phyloP scores from a whole-genome alignment of 257 asterid species.

The Phtheirospermum japonicum region DNA sequence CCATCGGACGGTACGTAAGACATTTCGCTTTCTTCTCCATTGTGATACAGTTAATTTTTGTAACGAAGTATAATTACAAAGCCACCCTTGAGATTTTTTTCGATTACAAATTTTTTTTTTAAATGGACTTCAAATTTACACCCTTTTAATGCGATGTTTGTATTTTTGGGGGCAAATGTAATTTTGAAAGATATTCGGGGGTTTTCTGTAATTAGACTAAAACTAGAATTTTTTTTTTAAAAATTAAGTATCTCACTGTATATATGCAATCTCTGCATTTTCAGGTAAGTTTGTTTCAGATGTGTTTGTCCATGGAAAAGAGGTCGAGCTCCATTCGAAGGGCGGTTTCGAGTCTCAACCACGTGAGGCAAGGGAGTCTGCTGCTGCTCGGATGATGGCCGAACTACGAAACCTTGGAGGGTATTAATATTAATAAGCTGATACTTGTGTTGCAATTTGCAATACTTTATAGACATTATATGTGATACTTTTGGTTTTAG shows the following conservation, averaged over 20 bases:
- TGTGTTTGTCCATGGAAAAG: conserved; percentile 31
- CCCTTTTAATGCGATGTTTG: not conserved
- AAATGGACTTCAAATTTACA: not conserved
- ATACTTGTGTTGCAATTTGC: not conserved
- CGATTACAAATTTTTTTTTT: too few relatives aligned
- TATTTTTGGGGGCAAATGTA: not conserved
- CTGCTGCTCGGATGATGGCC: conserved; percentile 44
- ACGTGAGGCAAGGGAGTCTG: conserved; percentile 44
- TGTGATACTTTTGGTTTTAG: too few relatives aligned
- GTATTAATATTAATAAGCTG: not conserved
- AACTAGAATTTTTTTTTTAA: not conserved
- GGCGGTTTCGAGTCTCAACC: conserved; percentile 37
- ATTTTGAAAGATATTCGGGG: not conserved
- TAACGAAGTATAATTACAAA: too few relatives aligned
- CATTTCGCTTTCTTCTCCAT: too few relatives aligned
- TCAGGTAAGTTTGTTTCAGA: conserved; percentile 40
- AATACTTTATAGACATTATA: too few relatives aligned
- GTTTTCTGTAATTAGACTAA: too few relatives aligned
- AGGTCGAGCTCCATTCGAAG: conserved; percentile 24
- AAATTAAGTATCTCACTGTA: not conserved
- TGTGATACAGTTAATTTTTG: not conserved
- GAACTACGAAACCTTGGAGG: conserved; percentile 5
- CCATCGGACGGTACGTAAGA: conserved; percentile 37
- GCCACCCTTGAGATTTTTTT: not conserved
- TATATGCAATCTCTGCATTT: not conserved